Conservation (phyloP, 2,329 filamentous ascomycete species). For the Fonsecaea multimorphosa region DNA sequence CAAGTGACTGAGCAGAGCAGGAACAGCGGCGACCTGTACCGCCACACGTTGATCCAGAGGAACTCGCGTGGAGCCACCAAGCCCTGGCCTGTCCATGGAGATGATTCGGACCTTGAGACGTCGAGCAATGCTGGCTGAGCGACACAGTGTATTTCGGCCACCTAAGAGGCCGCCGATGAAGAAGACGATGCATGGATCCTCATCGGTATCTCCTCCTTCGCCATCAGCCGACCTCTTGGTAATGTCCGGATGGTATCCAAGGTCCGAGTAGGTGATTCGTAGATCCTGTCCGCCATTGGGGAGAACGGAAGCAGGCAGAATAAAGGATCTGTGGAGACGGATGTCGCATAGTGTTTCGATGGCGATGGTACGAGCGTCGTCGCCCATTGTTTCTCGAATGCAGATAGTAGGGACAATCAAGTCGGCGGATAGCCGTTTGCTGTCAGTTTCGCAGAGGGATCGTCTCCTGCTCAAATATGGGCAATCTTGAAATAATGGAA, state of each 20-base stretch:
- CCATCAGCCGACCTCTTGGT: background rate
- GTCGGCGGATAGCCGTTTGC: background rate
- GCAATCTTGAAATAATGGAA: background rate
- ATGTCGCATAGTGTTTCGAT: conserved; percentile 17
- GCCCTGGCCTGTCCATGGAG: conserved; percentile 12
- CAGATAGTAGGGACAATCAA: background rate
- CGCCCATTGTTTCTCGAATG: background rate
- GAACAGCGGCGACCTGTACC: conserved; percentile 8
- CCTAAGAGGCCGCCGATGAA: conserved; percentile 21
- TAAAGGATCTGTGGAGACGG: conserved; percentile 13
- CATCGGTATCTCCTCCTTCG: background rate
- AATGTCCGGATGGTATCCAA: background rate
- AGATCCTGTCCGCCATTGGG: conserved; percentile 8
- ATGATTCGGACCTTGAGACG: conserved; percentile 17
- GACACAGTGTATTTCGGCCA: conserved; percentile 13
- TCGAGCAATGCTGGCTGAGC: conserved; percentile 6
- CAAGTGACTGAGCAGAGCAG: conserved; percentile 17
- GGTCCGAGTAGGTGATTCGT: conserved; percentile 20
- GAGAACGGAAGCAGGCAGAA: conserved; percentile 5
- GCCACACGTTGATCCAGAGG: conserved; percentile 16
- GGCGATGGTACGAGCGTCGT: background rate
- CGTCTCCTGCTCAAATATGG: background rate
- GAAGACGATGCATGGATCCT: conserved; percentile 11
- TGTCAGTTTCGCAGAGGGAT: background rate
- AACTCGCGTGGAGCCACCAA: conserved; percentile 15